phyloP scores from a whole-genome alignment of 768 basidiomycete genomes.

The Trametes cingulata region DNA sequence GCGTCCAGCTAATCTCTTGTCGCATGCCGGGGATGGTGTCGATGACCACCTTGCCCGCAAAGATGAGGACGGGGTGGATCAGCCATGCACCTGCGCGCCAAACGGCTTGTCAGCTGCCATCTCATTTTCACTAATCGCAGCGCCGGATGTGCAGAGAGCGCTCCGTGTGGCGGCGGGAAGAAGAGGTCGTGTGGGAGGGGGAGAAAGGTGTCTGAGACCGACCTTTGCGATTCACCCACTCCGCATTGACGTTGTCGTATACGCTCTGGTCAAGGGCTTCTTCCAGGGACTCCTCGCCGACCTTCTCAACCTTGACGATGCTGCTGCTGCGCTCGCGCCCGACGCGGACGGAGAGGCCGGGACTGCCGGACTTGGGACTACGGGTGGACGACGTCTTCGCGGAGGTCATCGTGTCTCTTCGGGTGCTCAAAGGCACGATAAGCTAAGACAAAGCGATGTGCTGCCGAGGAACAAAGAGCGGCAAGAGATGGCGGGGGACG shows the following conservation, averaged over 20 bases:
- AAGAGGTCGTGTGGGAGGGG: not conserved
- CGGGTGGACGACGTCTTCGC: conserved; percentile 12
- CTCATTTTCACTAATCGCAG: not conserved
- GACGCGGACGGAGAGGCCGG: conserved; percentile 24
- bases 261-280: conserved; percentile 78
- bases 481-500: not conserved
- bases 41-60: conserved; percentile 86
- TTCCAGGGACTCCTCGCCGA: conserved; percentile 70
- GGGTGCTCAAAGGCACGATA: not conserved
- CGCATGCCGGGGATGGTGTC: conserved; percentile 94
- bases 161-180: not conserved
- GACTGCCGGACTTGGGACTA: conserved; percentile 17
- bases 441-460: not conserved
- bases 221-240: conserved; percentile 96
- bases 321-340: conserved; percentile 51
- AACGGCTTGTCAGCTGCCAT: not conserved
- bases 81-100: conserved; percentile 84
- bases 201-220: conserved; percentile 12
- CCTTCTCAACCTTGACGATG: conserved; percentile 83
- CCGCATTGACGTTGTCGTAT: conserved; percentile 83
- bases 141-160: not conserved
- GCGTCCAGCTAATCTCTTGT: conserved; percentile 93
- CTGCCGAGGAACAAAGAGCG: not conserved
- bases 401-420: conserved; percentile 9
- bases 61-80: conserved; percentile 93